These are phyloP conservation scores for Backusella luteola DNA, from an alignment of 192 early-diverging fungal genomes.

Conservation along the genomic window DNA sequence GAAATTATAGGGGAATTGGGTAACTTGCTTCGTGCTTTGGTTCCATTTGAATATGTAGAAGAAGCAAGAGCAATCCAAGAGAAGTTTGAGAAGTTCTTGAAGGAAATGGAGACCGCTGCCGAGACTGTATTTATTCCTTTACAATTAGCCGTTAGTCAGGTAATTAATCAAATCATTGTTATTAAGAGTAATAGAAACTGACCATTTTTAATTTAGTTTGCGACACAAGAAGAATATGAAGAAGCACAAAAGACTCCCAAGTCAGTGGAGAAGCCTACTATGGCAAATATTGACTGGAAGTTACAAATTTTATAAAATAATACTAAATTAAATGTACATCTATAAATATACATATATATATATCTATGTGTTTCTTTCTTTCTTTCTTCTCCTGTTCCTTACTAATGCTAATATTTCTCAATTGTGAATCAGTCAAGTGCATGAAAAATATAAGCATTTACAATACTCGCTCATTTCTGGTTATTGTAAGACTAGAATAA, in stretches of 20 bases:
- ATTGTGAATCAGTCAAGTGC: not conserved
- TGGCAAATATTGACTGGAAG: constrained; percentile 29
- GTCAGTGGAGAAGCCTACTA: constrained; percentile 30
- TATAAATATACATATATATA: not conserved
- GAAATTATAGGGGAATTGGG: constrained; percentile 47
- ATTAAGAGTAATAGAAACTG: not conserved
- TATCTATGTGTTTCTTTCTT: not conserved
- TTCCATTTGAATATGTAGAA: constrained; percentile 44
- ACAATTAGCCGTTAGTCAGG: constrained; percentile 23
- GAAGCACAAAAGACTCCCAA: not conserved
- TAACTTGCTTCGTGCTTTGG: constrained; percentile 49
- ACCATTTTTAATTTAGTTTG: not conserved
- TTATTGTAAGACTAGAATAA: no score
- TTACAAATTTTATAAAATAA: constrained; percentile 28
- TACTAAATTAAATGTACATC: not conserved
- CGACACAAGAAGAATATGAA: constrained; percentile 20
- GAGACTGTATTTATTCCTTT: constrained; percentile 54
- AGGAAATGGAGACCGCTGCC: constrained; percentile 35
- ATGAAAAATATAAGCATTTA: no score
- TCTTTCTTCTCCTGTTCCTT: not conserved
- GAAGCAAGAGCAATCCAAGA: constrained; percentile 51
- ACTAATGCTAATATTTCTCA: not conserved
- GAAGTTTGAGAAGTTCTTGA: constrained; percentile 46
- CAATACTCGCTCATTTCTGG: no score
- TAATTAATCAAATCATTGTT: not conserved